These are phyloP conservation scores for Mycotypha africana DNA, from an alignment of 371 early-diverging fungal genomes.

Conservation along the genomic window DNA sequence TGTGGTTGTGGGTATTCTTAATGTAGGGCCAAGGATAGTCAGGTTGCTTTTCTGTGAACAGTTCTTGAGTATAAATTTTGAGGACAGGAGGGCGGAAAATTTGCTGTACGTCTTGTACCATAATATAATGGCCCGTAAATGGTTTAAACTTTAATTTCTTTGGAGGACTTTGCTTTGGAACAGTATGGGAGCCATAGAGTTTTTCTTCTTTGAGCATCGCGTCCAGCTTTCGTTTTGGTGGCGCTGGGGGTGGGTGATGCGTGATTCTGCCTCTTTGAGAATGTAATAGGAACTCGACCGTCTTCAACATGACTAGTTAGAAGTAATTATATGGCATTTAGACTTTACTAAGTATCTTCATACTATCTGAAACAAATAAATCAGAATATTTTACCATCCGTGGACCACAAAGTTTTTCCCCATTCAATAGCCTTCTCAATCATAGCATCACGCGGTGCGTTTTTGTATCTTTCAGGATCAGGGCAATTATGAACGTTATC, in stretches of 20 bases:
- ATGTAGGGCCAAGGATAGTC: constrained; percentile 31
- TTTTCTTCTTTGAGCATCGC: constrained; percentile 27
- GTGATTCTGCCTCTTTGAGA: too few relatives aligned
- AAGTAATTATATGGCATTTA: too few relatives aligned
- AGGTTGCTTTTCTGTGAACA: constrained; percentile 1
- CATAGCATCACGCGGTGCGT: constrained; percentile 7
- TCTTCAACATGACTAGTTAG: constrained; percentile 12
- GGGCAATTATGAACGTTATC: constrained; percentile 2
- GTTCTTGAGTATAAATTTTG: constrained; percentile 22
- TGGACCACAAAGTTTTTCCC: constrained; percentile 13
- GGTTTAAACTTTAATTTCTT: constrained; percentile 27
- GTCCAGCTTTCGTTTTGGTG: constrained; percentile 15
- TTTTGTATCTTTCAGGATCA: constrained; percentile 3
- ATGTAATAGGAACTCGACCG: constrained; percentile 8
- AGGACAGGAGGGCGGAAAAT: constrained; percentile 29
- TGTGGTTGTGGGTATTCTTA: constrained; percentile 12
- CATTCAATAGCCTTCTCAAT: constrained; percentile 11
- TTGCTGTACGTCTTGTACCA: constrained; percentile 39
- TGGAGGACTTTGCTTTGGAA: constrained; percentile 13
- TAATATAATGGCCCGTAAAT: constrained; percentile 26
- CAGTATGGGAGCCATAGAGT: constrained; percentile 21
- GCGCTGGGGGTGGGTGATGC: too few relatives aligned
- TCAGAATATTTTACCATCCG: constrained; percentile 15
- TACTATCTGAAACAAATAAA: too few relatives aligned
- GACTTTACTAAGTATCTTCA: too few relatives aligned